These are phyloP conservation scores for Hypoxylon rubiginosum DNA, from an alignment of 2,329 filamentous ascomycete species.

Conservation along the genomic window DNA sequence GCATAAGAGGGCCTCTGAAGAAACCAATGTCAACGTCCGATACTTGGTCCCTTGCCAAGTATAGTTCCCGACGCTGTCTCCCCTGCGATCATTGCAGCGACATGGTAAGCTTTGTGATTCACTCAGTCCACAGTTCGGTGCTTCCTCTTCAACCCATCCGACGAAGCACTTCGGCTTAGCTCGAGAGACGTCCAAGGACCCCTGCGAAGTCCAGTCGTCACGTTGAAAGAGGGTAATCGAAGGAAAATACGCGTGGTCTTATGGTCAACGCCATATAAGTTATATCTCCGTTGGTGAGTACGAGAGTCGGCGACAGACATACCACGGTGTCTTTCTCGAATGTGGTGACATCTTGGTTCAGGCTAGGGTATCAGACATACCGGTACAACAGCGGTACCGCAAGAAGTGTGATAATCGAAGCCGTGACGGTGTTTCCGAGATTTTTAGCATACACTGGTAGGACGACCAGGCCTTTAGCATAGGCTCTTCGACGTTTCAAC, in stretches of 20 bases:
- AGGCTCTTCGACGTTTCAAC: background rate
- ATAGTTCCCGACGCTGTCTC: slow-evolving; percentile 4
- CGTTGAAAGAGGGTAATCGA: slow-evolving; percentile 23
- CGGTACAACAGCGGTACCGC: slow-evolving; percentile 15
- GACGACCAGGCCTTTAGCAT: background rate
- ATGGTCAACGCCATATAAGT: background rate
- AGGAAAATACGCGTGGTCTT: slow-evolving; percentile 20
- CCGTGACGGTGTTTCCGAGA: slow-evolving; percentile 14
- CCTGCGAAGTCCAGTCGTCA: slow-evolving; percentile 18
- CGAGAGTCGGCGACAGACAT: background rate
- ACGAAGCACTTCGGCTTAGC: slow-evolving; percentile 16
- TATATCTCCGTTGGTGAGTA: background rate
- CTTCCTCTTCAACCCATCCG: slow-evolving; percentile 1
- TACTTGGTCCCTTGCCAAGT: slow-evolving; percentile 29
- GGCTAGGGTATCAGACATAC: slow-evolving; percentile 17
- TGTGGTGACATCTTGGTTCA: slow-evolving; percentile 23
- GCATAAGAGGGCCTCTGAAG: slow-evolving; percentile 27
- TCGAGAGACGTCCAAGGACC: background rate
- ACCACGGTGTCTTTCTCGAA: slow-evolving; percentile 16
- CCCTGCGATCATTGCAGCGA: slow-evolving; percentile 18
- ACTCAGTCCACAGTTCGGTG: slow-evolving; percentile 8
- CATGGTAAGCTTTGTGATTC: slow-evolving; percentile 7
- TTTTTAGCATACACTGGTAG: slow-evolving; percentile 7
- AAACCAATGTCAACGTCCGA: slow-evolving; percentile 30
- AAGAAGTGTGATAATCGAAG: slow-evolving; percentile 17